Percentiles rank a stretch among this genome's conserved stretches.
phyloP scores from a whole-genome alignment of 2,329 filamentous ascomycete species.

The Beauveria rudraprayagi region DNA sequence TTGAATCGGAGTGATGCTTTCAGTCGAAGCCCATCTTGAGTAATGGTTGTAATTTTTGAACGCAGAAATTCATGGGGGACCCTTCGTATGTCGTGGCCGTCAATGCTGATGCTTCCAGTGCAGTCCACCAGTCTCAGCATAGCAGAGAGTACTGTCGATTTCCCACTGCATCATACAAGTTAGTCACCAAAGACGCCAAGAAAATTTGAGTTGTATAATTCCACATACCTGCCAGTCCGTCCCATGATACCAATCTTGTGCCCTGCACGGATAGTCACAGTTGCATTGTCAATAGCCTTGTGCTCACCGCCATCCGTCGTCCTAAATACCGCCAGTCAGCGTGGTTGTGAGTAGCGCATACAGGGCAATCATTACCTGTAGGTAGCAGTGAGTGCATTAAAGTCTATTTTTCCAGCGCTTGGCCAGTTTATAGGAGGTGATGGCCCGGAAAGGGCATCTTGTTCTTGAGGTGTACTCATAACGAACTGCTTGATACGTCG shows the following conservation, averaged over 20 bases:
- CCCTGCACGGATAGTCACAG: not conserved
- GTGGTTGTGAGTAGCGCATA: too few species aligned
- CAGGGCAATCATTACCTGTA: not conserved
- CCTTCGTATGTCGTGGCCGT: slow-evolving; percentile 1
- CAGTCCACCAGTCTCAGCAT: not conserved
- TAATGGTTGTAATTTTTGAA: slow-evolving; percentile 20
- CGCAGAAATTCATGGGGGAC: slow-evolving; percentile 14
- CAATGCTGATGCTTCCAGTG: slow-evolving; percentile 9
- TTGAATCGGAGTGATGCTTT: not conserved
- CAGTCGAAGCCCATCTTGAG: slow-evolving; percentile 18
- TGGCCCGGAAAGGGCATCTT: not conserved
- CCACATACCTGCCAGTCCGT: slow-evolving; percentile 1
- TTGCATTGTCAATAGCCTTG: not conserved
- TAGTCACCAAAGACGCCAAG: not conserved
- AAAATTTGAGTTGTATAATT: not conserved
- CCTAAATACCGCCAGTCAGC: not conserved
- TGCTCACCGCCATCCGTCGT: not conserved
- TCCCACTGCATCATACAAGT: not conserved
- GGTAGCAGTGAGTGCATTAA: slow-evolving; percentile 3
- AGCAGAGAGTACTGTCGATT: not conserved
- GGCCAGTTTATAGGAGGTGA: not conserved
- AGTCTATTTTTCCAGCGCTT: not conserved
- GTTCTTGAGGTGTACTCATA: not conserved
- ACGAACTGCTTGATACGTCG: not conserved
- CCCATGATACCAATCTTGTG: not conserved